Percentiles rank a stretch among this genome's conserved stretches.
Evolutionary conservation across 371 early-diverging fungal genomes (phyloP).

Genomic region (Dichotomocladium elegans): DNA sequence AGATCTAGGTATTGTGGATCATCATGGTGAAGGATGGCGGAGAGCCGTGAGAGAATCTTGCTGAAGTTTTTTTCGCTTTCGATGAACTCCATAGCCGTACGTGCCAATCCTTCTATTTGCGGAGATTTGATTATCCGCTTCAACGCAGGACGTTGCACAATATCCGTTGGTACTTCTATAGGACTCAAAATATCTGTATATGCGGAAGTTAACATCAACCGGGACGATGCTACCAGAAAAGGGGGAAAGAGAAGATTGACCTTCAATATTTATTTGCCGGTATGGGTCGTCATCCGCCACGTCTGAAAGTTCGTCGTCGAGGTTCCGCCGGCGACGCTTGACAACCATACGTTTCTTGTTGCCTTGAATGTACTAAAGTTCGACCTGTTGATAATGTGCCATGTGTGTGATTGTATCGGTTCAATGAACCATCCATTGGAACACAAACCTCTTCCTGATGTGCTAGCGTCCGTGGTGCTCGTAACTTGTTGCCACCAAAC

Average conservation of each 20-base stretch:
- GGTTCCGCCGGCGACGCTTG: constrained; percentile 32
- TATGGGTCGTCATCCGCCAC: constrained; percentile 51
- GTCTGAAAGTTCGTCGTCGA: constrained; percentile 39
- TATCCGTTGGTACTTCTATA: constrained; percentile 49
- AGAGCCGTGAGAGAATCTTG: constrained; percentile 43
- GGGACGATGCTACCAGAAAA: no score
- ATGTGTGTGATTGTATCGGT: no score
- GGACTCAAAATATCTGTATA: constrained; percentile 46
- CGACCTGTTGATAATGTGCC: neutral
- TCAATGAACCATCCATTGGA: no score
- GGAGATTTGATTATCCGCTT: constrained; percentile 39
- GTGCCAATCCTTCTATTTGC: constrained; percentile 39
- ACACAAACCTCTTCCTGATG: constrained; percentile 35
- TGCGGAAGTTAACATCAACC: no score
- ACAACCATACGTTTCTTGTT: constrained; percentile 38
- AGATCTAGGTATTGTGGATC: constrained; percentile 49
- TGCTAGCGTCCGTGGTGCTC: constrained; percentile 27
- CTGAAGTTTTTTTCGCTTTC: constrained; percentile 50
- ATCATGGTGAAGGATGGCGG: constrained; percentile 45
- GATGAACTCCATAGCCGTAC: constrained; percentile 50
- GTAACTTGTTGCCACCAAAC: constrained; percentile 40
- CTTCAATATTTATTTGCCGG: constrained; percentile 50
- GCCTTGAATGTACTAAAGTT: constrained; percentile 24
- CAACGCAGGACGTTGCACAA: constrained; percentile 42
- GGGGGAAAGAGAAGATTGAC: constrained; percentile 19